phyloP scores from a whole-genome alignment of 352 stramenopile species.

The Pythium phragmiticola region DNA sequence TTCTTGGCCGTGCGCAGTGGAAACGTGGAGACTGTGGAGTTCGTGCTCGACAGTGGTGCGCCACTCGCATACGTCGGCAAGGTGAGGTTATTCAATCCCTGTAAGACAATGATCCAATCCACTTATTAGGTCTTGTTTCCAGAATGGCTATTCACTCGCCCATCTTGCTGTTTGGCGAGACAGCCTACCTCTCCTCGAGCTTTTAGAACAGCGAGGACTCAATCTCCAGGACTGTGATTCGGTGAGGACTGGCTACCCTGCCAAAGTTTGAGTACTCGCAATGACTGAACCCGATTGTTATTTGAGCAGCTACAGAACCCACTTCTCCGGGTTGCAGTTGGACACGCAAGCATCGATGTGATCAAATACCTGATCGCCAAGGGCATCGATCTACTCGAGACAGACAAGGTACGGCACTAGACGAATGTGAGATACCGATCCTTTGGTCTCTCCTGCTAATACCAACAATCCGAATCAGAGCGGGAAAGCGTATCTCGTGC shows the following conservation, averaged over 20 bases:
- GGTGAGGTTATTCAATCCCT: neutral
- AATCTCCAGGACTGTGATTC: neutral
- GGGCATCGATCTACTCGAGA: neutral
- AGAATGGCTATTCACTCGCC: slow-evolving; percentile 14
- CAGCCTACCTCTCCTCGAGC: slow-evolving; percentile 4
- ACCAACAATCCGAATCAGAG: neutral
- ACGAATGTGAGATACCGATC: neutral
- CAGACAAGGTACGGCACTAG: slow-evolving; percentile 4
- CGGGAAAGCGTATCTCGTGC: slow-evolving; percentile 4
- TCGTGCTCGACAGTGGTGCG: slow-evolving; percentile 4
- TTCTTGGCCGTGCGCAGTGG: slow-evolving; percentile 8
- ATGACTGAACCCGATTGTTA: neutral
- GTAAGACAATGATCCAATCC: neutral
- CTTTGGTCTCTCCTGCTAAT: neutral
- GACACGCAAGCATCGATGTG: neutral
- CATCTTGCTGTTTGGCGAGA: slow-evolving; percentile 13
- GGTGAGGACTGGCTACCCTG: neutral
- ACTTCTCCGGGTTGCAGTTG: slow-evolving; percentile 5
- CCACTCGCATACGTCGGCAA: neutral
- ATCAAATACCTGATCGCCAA: slow-evolving; percentile 11
- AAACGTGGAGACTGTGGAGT: neutral
- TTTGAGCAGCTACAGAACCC: slow-evolving; percentile 7
- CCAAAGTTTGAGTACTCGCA: neutral
- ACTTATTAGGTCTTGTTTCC: neutral
- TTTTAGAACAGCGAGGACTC: neutral